phyloP scores from a whole-genome alignment of 2,329 filamentous ascomycete genomes.

The Ophiostoma himal-ulmi region DNA sequence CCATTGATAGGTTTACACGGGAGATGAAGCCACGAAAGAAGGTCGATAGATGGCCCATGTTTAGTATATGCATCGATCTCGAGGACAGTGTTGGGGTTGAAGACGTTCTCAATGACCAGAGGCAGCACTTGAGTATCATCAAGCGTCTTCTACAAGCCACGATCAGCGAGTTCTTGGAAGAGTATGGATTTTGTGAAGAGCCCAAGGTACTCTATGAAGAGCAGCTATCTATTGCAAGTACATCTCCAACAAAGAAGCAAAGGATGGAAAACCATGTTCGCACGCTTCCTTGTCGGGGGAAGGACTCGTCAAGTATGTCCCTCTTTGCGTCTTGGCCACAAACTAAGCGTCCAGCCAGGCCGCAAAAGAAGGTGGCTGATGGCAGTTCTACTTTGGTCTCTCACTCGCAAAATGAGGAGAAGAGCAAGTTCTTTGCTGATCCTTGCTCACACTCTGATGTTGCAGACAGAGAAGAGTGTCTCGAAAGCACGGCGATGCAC shows the following conservation, averaged over 20 bases:
- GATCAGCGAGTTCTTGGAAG: conserved; percentile 67
- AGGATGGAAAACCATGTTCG: not conserved
- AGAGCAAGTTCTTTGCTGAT: conserved; percentile 10
- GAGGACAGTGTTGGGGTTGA: conserved; percentile 31
- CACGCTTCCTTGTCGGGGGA: not conserved
- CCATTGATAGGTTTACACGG: conserved; percentile 37
- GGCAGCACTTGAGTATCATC: conserved; percentile 49
- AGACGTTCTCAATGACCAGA: conserved; percentile 42
- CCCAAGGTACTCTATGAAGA: not conserved
- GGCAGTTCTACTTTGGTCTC: not conserved
- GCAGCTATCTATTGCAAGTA: not conserved
- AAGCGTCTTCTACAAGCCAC: conserved; percentile 62
- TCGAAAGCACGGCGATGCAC: not conserved
- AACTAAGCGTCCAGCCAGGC: conserved; percentile 10
- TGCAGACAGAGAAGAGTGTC: not conserved
- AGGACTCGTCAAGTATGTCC: not conserved
- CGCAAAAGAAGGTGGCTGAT: not conserved
- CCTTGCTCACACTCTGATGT: not conserved
- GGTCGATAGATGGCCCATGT: conserved; percentile 83
- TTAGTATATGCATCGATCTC: conserved; percentile 64
- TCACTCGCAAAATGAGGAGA: not conserved
- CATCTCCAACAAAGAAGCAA: not conserved
- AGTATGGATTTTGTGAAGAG: conserved; percentile 62
- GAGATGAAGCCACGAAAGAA: conserved; percentile 46
- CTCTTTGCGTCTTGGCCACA: conserved; percentile 21